These are phyloP conservation scores for Sporormia fimetaria DNA, from an alignment of 495 filamentous ascomycete species.

Conservation along the genomic window DNA sequence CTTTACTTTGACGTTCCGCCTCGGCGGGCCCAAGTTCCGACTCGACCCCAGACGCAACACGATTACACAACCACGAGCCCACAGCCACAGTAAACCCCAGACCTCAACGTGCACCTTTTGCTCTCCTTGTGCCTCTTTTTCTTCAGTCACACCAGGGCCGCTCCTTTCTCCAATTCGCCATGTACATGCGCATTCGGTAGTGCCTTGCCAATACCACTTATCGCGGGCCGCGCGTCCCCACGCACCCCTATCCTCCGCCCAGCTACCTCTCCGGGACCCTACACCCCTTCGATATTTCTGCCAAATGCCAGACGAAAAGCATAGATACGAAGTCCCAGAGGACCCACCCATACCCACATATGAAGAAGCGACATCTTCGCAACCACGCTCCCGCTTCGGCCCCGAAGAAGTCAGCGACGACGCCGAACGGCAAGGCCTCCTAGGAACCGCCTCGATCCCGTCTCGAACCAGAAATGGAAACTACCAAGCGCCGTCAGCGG, in stretches of 20 bases:
- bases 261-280: not conserved
- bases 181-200: conserved; percentile 21
- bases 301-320: conserved; percentile 26
- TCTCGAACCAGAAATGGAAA: conserved; percentile 40
- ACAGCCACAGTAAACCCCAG: too few species aligned
- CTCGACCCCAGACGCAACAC: too few species aligned
- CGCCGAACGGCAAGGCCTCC: conserved; percentile 51
- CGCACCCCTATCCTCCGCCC: not conserved
- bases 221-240: conserved; percentile 4
- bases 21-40: too few species aligned
- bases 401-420: conserved; percentile 43
- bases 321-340: conserved; percentile 42
- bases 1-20: too few species aligned
- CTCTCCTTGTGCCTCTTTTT: not conserved
- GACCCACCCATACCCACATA: conserved; percentile 82
- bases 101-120: not conserved
- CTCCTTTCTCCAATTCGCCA: conserved; percentile 9
- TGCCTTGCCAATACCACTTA: not conserved
- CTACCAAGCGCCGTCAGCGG: conserved; percentile 68
- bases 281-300: not conserved
- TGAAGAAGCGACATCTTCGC: conserved; percentile 70
- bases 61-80: too few species aligned
- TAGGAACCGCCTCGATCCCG: conserved; percentile 28
- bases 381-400: conserved; percentile 49
- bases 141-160: not conserved